Evolutionary conservation across 1,284 basidiomycete species (phyloP).

Genomic region (Ustilago curta): DNA sequence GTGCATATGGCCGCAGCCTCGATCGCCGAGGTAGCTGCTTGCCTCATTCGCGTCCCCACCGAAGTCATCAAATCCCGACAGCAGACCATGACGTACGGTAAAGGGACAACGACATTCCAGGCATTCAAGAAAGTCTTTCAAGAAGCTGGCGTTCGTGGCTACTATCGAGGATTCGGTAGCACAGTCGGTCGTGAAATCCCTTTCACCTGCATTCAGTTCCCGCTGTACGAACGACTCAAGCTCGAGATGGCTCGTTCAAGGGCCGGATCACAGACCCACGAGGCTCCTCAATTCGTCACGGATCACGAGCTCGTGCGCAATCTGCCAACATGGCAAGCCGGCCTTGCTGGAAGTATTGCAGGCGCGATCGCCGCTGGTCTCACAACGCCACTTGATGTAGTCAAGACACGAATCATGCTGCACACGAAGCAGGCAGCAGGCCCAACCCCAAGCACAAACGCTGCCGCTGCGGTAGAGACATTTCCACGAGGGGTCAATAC

Average conservation of each 20-base stretch:
- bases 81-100: constrained; percentile 80
- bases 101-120: constrained; percentile 72
- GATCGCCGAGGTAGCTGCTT: constrained; percentile 76
- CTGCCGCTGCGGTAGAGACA: constrained; percentile 1
- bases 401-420: constrained; percentile 98
- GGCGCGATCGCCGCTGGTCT: constrained; percentile 88
- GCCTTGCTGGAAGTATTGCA: constrained; percentile 88
- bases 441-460: background rate
- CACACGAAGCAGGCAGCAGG: constrained; percentile 71
- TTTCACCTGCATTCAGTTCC: constrained; percentile 97
- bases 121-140: constrained; percentile 73
- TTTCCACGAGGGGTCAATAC: constrained; percentile 55
- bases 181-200: constrained; percentile 90
- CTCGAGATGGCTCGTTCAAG: constrained; percentile 51
- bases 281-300: constrained; percentile 6
- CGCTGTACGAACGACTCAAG: constrained; percentile 92
- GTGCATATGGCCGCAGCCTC: constrained; percentile 70
- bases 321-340: constrained; percentile 84
- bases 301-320: constrained; percentile 45
- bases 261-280: constrained; percentile 3
- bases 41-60: constrained; percentile 90
- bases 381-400: constrained; percentile 95
- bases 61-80: constrained; percentile 90
- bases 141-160: constrained; percentile 77
- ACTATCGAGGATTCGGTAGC: constrained; percentile 83